Percentiles rank a stretch among this genome's conserved stretches.
Conservation (phyloP, 805 yeast genomes). For the Metschnikowia continentalis region DNA sequence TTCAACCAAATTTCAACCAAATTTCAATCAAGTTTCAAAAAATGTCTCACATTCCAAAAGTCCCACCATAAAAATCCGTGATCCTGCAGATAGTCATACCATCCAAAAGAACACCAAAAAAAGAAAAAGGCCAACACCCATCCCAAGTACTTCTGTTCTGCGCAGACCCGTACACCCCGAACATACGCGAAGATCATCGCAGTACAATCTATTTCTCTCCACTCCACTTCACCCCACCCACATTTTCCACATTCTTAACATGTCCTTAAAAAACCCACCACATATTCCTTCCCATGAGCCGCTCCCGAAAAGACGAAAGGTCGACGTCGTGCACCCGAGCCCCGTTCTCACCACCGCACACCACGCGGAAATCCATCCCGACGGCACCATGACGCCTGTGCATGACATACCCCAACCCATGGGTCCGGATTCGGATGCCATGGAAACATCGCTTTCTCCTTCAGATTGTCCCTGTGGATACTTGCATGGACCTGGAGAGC, state of each 20-base stretch:
- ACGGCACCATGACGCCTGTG: slow-evolving; percentile 13
- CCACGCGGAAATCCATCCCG: slow-evolving; percentile 7
- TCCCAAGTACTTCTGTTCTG: too few relatives aligned
- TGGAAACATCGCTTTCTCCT: slow-evolving; percentile 3
- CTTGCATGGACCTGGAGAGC: slow-evolving; percentile 14
- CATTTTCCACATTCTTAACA: too few relatives aligned
- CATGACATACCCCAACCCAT: background rate
- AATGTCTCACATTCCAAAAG: too few relatives aligned
- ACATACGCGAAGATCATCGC: background rate
- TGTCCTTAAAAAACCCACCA: too few relatives aligned
- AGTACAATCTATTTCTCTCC: background rate
- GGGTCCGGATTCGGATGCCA: background rate
- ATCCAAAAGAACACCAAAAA: too few relatives aligned
- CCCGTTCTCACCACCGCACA: background rate
- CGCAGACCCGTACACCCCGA: too few relatives aligned
- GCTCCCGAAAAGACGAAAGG: slow-evolving; percentile 11
- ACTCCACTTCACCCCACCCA: too few relatives aligned
- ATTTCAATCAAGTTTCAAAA: too few relatives aligned
- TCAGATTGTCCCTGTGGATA: slow-evolving; percentile 13
- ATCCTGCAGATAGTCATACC: too few relatives aligned
- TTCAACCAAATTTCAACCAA: too few relatives aligned
- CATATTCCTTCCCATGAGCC: slow-evolving; percentile 1
- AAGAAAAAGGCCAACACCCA: too few relatives aligned
- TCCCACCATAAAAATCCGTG: too few relatives aligned
- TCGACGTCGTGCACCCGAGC: background rate